Conservation (phyloP, 148 eudicot species). For the Camellia sinensis region DNA sequence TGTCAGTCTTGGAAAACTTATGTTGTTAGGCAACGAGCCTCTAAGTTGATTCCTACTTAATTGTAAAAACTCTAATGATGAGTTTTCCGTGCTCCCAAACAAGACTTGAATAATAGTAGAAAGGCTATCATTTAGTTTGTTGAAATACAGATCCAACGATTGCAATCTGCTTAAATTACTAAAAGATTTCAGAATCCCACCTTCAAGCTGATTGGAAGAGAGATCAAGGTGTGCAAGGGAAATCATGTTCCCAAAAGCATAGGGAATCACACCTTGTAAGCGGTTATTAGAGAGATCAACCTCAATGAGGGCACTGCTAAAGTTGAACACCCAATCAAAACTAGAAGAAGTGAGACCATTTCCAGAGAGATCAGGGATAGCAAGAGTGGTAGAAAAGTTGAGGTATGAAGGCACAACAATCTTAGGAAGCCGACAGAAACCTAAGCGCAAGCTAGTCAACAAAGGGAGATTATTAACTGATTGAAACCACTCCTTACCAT, state of each 20-base stretch:
- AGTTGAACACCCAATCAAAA: background rate
- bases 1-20: background rate
- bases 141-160: background rate
- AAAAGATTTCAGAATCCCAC: constrained; percentile 3
- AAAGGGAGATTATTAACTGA: too few species aligned
- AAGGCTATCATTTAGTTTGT: background rate
- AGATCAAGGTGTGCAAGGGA: background rate
- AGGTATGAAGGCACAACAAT: background rate
- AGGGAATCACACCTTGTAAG: background rate
- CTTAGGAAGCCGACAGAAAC: background rate
- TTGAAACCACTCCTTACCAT: too few species aligned
- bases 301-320: background rate
- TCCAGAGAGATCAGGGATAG: background rate
- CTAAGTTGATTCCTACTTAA: background rate
- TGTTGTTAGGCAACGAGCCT: background rate
- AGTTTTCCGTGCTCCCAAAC: background rate
- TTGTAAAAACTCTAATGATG: background rate
- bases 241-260: background rate
- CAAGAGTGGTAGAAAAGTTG: background rate
- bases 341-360: background rate
- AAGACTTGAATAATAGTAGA: background rate
- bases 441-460: too few species aligned
- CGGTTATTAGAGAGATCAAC: background rate
- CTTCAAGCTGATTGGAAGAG: background rate
- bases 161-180: background rate